Percentiles rank a stretch among this genome's conserved stretches.
Conservation (phyloP, 768 basidiomycete genomes). For the Phaeotremella fagi region DNA sequence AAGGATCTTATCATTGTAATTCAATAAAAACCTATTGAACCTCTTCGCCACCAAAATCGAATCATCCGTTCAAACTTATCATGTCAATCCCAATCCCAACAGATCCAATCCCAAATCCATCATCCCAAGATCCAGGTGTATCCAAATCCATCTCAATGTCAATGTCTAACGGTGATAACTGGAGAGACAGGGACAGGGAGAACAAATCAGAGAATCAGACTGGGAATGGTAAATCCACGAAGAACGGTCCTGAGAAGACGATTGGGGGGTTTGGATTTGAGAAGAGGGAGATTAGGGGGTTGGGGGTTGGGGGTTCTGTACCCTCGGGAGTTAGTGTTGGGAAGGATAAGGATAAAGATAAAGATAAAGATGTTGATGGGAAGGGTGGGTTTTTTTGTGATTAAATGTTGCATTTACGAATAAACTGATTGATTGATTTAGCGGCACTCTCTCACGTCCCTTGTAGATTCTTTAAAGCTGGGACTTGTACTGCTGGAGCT, state of each 20-base stretch:
- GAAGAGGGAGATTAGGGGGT: slow-evolving; percentile 20
- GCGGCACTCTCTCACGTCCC: slow-evolving; percentile 77
- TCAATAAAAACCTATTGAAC: background rate
- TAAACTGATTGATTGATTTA: background rate
- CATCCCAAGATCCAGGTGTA: slow-evolving; percentile 24
- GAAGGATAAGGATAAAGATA: slow-evolving; percentile 4
- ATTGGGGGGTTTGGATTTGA: slow-evolving; percentile 41
- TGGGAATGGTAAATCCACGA: background rate
- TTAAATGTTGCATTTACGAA: background rate
- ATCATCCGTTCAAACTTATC: background rate
- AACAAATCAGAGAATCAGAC: background rate
- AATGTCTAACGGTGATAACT: slow-evolving; percentile 19
- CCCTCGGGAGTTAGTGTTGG: background rate
- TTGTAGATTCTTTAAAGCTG: slow-evolving; percentile 91
- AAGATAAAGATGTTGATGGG: slow-evolving; percentile 12
- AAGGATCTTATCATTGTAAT: background rate
- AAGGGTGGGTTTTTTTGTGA: slow-evolving; percentile 14
- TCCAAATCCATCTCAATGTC: no score
- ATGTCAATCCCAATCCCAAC: slow-evolving; percentile 39
- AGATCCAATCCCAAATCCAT: slow-evolving; percentile 15
- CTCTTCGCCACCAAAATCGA: background rate
- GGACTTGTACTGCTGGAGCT: slow-evolving; percentile 86
- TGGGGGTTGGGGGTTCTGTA: background rate
- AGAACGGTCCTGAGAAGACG: slow-evolving; percentile 11
- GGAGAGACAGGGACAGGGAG: slow-evolving; percentile 13